Base-by-base conservation (phyloP, 768 basidiomycete species). In the Hypholoma sublateritium region DNA sequence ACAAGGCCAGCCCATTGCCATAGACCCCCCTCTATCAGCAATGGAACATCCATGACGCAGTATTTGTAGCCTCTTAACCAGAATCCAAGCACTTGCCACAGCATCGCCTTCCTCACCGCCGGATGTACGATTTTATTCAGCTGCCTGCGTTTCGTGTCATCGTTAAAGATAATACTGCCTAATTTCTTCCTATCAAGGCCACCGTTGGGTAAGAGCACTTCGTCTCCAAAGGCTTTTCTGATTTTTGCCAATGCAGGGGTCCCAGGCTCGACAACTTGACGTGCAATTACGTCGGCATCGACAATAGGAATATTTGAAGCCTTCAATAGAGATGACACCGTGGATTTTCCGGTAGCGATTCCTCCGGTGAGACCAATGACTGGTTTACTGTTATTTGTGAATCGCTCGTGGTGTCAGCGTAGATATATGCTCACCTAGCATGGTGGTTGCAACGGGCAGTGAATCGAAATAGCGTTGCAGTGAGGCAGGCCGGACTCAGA, bases 341-440 rank as follows among this genome's bases (percentile, higher is more conserved):
- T 91, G 0, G 95, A 97, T 75, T 99, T 99, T 52, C 96, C 95
- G 6, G 94, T 95, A 19, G 95, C 93, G 56, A 99, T 98, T 2
- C 95, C 93, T 7, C 97, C 97, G 25, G 96, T 98, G 19, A 99
- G 83, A 39, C 97, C 96, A 59, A 97, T 83, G 57, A 98, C 95
- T 96, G 51, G 17, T 17, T 46, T 32, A 12, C 4, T 28, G 22
- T 41, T 25, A 14, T 16, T 16, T 42, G 17, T 43, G 28, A 34
- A 11, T 24, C 43, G 48, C 35, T 19, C 21, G n/a, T 2, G 12
- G n/a, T 11, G 3, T 2, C 25, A 24, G n/a, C 16, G 24, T 7
- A 34, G 37, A 12, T 28, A 19, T 43, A 11, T n/a, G 28, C 39
- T 42, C 9, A 53, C 51, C 51, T 53, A 53, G 24, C 51, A 53